Evolutionary conservation across 208 protist genomes (phyloP).

Genomic region (Herpetomonas muscarum): DNA sequence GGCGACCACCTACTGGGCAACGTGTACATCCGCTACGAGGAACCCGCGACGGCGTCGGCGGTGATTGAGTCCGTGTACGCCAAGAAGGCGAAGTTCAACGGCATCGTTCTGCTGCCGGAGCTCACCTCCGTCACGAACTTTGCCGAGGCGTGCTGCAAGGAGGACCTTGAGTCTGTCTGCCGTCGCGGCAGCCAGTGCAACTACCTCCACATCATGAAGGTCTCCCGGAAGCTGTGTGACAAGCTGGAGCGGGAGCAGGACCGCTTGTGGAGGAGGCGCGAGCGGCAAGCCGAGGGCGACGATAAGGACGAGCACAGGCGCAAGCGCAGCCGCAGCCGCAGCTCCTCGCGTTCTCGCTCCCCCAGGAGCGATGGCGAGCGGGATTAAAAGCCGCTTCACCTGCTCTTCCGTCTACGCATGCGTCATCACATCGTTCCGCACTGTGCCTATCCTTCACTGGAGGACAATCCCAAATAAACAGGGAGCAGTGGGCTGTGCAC

Average conservation of each 20-base stretch:
- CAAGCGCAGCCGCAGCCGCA: constrained; percentile 12
- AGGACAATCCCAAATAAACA: too few relatives aligned
- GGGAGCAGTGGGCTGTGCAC: too few relatives aligned
- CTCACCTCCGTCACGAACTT: constrained; percentile 98
- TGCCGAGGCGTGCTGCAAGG: constrained; percentile 95
- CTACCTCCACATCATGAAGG: constrained; percentile 96
- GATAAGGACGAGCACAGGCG: constrained; percentile 48
- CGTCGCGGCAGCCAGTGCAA: constrained; percentile 95
- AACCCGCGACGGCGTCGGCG: constrained; percentile 80
- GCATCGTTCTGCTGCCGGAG: constrained; percentile 90
- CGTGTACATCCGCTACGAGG: constrained; percentile 96
- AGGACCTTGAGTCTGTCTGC: constrained; percentile 94
- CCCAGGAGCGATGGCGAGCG: background rate
- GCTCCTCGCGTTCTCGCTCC: constrained; percentile 5
- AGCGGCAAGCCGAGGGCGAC: constrained; percentile 5
- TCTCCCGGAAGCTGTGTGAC: constrained; percentile 77
- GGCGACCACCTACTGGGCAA: constrained; percentile 97
- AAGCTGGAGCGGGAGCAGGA: constrained; percentile 83
- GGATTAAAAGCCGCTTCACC: background rate
- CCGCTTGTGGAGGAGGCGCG: constrained; percentile 69
- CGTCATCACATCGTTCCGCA: too few relatives aligned
- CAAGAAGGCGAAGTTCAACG: constrained; percentile 76
- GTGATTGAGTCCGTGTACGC: constrained; percentile 80
- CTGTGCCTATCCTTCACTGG: too few relatives aligned
- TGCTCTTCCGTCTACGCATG: constrained; percentile 3